These are phyloP conservation scores for Wickerhamomyces ciferrii DNA, from an alignment of 805 yeast species.

Conservation along the genomic window DNA sequence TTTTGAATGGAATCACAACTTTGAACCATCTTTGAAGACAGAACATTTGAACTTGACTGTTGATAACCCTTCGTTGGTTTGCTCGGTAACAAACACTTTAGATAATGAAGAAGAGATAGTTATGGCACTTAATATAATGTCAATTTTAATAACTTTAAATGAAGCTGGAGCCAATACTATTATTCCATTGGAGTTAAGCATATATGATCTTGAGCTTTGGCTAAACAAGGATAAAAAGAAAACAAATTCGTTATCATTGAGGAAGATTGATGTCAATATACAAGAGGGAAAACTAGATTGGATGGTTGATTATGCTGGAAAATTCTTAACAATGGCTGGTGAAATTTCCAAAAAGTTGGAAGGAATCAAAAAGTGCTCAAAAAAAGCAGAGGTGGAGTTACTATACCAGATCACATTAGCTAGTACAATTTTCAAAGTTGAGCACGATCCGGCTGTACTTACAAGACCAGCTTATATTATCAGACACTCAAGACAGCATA, in stretches of 20 bases:
- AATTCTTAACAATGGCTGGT: slow-evolving; percentile 5
- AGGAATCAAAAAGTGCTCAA: slow-evolving; percentile 6
- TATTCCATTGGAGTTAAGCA: background rate
- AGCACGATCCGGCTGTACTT: slow-evolving; percentile 83
- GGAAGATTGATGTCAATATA: slow-evolving; percentile 24
- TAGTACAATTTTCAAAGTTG: slow-evolving; percentile 46
- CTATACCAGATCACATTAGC: slow-evolving; percentile 40
- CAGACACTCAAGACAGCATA: slow-evolving; percentile 66
- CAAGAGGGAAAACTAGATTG: slow-evolving; percentile 31
- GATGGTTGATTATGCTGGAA: slow-evolving; percentile 19
- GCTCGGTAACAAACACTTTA: slow-evolving; percentile 2
- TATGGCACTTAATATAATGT: background rate
- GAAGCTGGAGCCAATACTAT: background rate
- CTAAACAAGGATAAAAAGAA: slow-evolving; percentile 9
- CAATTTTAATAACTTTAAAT: background rate
- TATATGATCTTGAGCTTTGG: slow-evolving; percentile 28
- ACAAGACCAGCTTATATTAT: slow-evolving; percentile 85
- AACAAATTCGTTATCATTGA: slow-evolving; percentile 21
- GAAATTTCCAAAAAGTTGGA: slow-evolving; percentile 7
- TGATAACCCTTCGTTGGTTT: slow-evolving; percentile 19
- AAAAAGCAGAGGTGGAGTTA: slow-evolving; percentile 25
- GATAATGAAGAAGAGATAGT: background rate
- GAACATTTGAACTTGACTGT: slow-evolving; percentile 9
- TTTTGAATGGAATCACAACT: slow-evolving; percentile 11
- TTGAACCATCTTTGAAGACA: slow-evolving; percentile 10